Evolutionary conservation across 1,284 basidiomycete species (phyloP).

Genomic region (Chiua sp.): DNA sequence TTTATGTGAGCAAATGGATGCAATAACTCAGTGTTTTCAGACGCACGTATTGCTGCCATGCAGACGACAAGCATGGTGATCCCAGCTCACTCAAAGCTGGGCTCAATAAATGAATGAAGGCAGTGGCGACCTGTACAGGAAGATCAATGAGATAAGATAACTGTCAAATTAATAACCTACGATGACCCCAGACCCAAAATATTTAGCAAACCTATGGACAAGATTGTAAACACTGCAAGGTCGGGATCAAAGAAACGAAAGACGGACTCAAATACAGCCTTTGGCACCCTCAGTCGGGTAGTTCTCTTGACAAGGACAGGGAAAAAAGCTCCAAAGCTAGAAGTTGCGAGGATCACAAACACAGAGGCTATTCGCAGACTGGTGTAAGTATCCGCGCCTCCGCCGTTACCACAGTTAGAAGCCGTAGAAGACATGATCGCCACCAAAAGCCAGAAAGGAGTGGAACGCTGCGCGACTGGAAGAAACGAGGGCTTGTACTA

Average conservation of each 20-base stretch:
- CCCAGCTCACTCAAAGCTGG: slow-evolving; percentile 77
- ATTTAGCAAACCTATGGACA: slow-evolving; percentile 82
- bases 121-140: slow-evolving; percentile 79
- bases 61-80: slow-evolving; percentile 73
- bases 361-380: slow-evolving; percentile 81
- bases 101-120: slow-evolving; percentile 85
- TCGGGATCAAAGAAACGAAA: neutral
- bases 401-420: slow-evolving; percentile 39
- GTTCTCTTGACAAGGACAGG: slow-evolving; percentile 78
- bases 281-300: slow-evolving; percentile 65
- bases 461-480: neutral
- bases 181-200: slow-evolving; percentile 95
- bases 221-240: slow-evolving; percentile 12
- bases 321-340: slow-evolving; percentile 77
- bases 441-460: neutral
- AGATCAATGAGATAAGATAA: neutral
- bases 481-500: neutral
- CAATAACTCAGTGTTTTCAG: neutral
- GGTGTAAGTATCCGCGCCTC: slow-evolving; percentile 42
- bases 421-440: slow-evolving; percentile 27
- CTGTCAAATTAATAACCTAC: slow-evolving; percentile 46
- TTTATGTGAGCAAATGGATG: slow-evolving; percentile 1
- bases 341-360: slow-evolving; percentile 84
- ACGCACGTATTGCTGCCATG: slow-evolving; percentile 80
- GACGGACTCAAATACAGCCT: slow-evolving; percentile 73